phyloP scores from a whole-genome alignment of 257 asterid species.

The Marsdenia floribunda region DNA sequence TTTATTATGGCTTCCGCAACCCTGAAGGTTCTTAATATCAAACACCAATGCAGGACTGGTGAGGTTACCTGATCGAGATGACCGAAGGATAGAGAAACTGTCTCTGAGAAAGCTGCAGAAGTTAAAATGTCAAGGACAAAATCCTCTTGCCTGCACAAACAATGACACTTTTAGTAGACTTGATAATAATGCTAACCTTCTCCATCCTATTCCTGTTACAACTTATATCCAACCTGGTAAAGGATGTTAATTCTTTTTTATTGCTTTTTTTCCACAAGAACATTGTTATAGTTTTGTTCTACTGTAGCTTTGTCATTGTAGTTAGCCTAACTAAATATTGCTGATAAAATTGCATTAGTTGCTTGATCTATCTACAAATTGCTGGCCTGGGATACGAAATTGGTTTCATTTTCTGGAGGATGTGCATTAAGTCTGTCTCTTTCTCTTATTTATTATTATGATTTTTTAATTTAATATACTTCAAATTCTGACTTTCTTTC shows the following conservation, averaged over 20 bases:
- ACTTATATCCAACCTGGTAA: constrained; percentile 68
- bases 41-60: constrained; percentile 48
- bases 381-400: neutral
- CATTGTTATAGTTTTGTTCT: neutral
- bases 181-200: constrained; percentile 41
- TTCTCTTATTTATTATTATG: neutral
- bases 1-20: neutral
- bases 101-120: constrained; percentile 90
- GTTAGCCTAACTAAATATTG: constrained; percentile 3
- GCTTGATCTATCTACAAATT: neutral
- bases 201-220: constrained; percentile 57
- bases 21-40: constrained; percentile 5
- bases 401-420: neutral
- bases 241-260: constrained; percentile 16
- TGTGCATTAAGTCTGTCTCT: neutral
- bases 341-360: neutral
- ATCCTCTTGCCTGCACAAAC: neutral
- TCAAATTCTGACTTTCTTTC: neutral
- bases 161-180: constrained; percentile 27
- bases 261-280: neutral
- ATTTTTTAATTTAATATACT: neutral
- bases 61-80: constrained; percentile 58
- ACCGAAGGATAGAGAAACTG: constrained; percentile 61
- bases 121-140: constrained; percentile 75
- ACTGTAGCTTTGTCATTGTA: constrained; percentile 11